Conservation (phyloP, 768 basidiomycete genomes). For the Tricholoma sp. region DNA sequence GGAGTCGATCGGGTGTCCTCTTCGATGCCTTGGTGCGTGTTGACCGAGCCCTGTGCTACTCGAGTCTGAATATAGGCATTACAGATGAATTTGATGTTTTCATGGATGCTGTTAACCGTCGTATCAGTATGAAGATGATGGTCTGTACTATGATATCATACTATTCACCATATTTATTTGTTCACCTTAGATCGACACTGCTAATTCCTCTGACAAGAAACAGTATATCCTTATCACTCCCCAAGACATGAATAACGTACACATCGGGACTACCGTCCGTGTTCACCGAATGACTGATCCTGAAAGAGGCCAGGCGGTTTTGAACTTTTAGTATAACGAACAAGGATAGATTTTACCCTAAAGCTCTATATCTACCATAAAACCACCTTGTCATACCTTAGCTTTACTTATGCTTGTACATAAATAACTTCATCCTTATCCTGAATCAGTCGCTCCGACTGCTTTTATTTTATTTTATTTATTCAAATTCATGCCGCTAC, state of each 20-base stretch:
- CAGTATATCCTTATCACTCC: slow-evolving; percentile 97
- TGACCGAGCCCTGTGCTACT: neutral
- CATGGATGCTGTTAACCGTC: slow-evolving; percentile 91
- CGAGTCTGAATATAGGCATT: neutral
- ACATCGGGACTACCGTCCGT: slow-evolving; percentile 61
- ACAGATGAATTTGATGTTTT: slow-evolving; percentile 97
- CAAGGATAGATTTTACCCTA: neutral
- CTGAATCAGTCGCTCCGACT: neutral
- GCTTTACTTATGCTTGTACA: no score
- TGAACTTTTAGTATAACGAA: neutral
- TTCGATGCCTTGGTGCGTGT: slow-evolving; percentile 78
- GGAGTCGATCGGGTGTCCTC: slow-evolving; percentile 92
- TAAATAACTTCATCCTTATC: no score
- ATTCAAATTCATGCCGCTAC: neutral
- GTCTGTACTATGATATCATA: slow-evolving; percentile 33
- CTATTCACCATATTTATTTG: neutral
- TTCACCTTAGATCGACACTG: slow-evolving; percentile 70
- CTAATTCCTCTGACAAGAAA: slow-evolving; percentile 79
- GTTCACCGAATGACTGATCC: slow-evolving; percentile 79
- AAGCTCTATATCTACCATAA: neutral
- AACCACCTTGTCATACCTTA: neutral
- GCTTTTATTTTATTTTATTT: neutral
- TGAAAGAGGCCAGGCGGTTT: slow-evolving; percentile 52
- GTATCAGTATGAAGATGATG: slow-evolving; percentile 95
- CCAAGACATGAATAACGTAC: slow-evolving; percentile 81